These are phyloP conservation scores for Cadophora luteo-olivacea DNA, from an alignment of 2,329 filamentous ascomycete species.

Conservation along the genomic window DNA sequence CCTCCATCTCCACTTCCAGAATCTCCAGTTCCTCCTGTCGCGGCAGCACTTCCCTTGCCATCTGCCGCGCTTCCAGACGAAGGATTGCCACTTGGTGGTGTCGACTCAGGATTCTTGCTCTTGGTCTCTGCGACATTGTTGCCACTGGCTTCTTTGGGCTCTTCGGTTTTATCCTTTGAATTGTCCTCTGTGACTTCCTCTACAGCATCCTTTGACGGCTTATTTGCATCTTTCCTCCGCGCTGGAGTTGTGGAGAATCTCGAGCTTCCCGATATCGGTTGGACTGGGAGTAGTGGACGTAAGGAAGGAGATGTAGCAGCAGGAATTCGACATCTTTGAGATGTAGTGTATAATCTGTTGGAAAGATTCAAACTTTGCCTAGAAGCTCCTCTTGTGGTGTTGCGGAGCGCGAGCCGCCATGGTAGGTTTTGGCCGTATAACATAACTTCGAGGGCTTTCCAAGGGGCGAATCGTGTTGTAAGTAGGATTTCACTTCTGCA, in stretches of 20 bases:
- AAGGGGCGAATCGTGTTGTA: conserved; percentile 3
- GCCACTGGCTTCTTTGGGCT: conserved; percentile 48
- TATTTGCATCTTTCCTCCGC: conserved; percentile 51
- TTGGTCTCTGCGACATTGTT: conserved; percentile 51
- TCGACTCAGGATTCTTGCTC: conserved; percentile 38
- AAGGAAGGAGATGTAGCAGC: conserved; percentile 66
- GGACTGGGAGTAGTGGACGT: conserved; percentile 68
- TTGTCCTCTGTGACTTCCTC: conserved; percentile 53
- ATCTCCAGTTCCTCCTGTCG: conserved; percentile 39
- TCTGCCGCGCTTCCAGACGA: conserved; percentile 41
- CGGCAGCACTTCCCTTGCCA: conserved; percentile 39
- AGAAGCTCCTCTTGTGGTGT: conserved; percentile 34
- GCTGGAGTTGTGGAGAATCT: conserved; percentile 59
- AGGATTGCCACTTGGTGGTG: conserved; percentile 33
- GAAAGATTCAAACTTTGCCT: conserved; percentile 31
- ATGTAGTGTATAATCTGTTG: conserved; percentile 38
- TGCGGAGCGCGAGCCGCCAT: conserved; percentile 63
- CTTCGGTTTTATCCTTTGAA: conserved; percentile 44
- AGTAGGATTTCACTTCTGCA: neutral
- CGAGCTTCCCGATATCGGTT: conserved; percentile 45
- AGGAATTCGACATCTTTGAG: conserved; percentile 49
- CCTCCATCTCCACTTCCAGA: conserved; percentile 61
- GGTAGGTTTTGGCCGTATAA: conserved; percentile 68
- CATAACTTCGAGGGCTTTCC: conserved; percentile 51
- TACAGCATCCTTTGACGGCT: conserved; percentile 41